Conservation (phyloP, 78 protist species). For the Diacronema lutheri region DNA sequence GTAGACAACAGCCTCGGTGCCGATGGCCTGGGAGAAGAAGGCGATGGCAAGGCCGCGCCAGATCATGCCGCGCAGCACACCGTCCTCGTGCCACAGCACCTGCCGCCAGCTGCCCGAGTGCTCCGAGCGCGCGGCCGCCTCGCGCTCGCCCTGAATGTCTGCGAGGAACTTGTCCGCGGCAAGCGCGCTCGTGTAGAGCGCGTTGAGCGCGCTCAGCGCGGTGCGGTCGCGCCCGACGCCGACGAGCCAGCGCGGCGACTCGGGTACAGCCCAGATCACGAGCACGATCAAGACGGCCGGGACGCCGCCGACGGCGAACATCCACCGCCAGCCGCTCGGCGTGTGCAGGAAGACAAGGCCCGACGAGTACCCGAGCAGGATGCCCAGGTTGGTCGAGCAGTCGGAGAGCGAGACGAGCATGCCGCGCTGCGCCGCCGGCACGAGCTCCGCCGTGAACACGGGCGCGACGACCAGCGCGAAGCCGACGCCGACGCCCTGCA, state of each 20-base stretch:
- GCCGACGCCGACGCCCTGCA: neutral
- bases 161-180: neutral
- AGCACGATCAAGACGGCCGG: neutral
- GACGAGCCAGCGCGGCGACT: neutral
- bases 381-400: neutral
- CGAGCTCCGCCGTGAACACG: neutral
- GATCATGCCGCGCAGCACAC: neutral
- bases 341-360: neutral
- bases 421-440: neutral
- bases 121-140: too few relatives aligned
- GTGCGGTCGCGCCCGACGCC: neutral
- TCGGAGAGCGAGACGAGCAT: neutral
- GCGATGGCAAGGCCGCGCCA: neutral
- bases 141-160: neutral
- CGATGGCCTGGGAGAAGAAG: neutral
- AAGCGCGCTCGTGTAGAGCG: too few relatives aligned
- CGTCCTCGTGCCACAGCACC: too few relatives aligned
- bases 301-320: neutral
- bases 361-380: neutral
- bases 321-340: neutral
- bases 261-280: neutral
- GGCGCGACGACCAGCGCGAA: neutral
- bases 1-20: conserved; percentile 2
- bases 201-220: too few relatives aligned
- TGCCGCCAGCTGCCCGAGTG: too few relatives aligned